A percentile compares a stretch with the other conserved stretches of the same genome.
phyloP scores from a whole-genome alignment of 2,329 filamentous ascomycete genomes.

The Aaosphaeria pasadenensis region DNA sequence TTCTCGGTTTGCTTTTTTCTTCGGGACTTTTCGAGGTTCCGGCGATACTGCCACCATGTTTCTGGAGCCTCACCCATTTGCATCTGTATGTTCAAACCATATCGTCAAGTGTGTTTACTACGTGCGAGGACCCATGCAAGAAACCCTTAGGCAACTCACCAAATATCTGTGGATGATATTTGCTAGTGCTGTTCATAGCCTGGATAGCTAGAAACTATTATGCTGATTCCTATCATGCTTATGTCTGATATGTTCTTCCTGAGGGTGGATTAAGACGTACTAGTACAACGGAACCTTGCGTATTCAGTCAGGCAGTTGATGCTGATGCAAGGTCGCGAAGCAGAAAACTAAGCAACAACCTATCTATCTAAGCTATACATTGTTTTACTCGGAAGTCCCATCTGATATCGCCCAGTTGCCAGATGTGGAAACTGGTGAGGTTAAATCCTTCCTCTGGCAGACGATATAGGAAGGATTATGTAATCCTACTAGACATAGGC shows the following conservation, averaged over 20 bases:
- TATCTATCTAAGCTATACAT: neutral
- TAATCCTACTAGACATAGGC: too few species aligned
- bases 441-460: neutral
- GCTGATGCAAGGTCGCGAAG: neutral
- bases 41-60: too few species aligned
- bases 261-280: neutral
- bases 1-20: too few species aligned
- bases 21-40: too few species aligned
- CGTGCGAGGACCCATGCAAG: neutral
- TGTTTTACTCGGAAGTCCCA: neutral
- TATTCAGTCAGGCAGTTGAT: neutral
- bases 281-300: neutral
- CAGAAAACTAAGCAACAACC: neutral
- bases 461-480: too few species aligned
- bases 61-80: too few species aligned
- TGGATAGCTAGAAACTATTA: neutral
- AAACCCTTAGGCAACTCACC: neutral
- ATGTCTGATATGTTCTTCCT: neutral
- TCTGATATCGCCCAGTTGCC: neutral
- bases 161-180: neutral
- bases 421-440: neutral
- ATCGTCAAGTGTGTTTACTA: neutral
- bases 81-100: neutral
- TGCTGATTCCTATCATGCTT: neutral
- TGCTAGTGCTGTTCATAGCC: neutral